phyloP scores from a whole-genome alignment of 106 monocot species.

The Platanthera zijinensis region DNA sequence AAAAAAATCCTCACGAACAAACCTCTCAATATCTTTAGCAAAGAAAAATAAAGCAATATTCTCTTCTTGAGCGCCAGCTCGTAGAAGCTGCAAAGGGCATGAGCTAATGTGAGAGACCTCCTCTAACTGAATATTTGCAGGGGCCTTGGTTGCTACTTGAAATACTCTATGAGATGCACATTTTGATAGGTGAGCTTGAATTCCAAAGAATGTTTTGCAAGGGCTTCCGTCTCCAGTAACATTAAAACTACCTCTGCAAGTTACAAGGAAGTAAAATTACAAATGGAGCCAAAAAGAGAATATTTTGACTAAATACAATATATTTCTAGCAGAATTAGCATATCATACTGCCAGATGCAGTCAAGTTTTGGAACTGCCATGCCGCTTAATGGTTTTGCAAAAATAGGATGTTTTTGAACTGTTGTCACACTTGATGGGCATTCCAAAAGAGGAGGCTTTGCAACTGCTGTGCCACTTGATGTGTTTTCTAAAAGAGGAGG shows the following conservation, averaged over 20 bases:
- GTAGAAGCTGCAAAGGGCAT: conserved; percentile 59
- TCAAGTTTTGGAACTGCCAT: conserved; percentile 4
- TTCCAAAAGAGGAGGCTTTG: background rate
- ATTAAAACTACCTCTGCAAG: conserved; percentile 64
- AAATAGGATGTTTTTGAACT: too few species aligned
- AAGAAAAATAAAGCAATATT: conserved; percentile 90
- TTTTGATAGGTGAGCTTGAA: conserved; percentile 79
- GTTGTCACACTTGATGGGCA: background rate
- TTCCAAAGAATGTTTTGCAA: conserved; percentile 30
- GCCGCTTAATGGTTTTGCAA: background rate
- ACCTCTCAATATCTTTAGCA: conserved; percentile 73
- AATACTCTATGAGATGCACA: conserved; percentile 54
- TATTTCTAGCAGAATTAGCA: background rate
- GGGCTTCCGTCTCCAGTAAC: conserved; percentile 27
- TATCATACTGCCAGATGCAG: conserved; percentile 13
- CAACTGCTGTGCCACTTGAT: background rate
- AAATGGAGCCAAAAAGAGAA: background rate
- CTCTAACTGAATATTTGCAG: conserved; percentile 47
- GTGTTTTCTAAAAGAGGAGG: background rate
- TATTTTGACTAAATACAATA: background rate
- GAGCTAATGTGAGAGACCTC: conserved; percentile 37
- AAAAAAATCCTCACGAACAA: background rate
- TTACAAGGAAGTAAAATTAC: conserved; percentile 9
- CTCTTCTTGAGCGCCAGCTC: conserved; percentile 39
- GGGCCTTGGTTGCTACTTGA: conserved; percentile 44